Evolutionary conservation across 2,329 filamentous ascomycete genomes (phyloP), one percentile per base, ranked within the genome.

Genomic region (Lomentospora prolificans): DNA sequence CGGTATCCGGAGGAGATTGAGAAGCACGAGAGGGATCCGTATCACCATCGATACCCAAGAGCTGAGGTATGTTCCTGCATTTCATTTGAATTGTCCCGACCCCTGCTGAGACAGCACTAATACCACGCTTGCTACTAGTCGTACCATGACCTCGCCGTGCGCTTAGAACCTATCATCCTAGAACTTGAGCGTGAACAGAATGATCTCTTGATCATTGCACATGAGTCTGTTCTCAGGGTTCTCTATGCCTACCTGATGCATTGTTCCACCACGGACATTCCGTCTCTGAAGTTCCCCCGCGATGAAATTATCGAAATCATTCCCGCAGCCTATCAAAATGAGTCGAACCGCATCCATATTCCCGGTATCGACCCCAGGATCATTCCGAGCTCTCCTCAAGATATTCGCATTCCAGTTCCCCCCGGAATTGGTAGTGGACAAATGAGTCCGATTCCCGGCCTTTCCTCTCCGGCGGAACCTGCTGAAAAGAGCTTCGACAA

Each of bases 251-350:
- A 99, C 70, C 78, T 99, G 39, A 99, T 99, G 94, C 94, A 95
- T 63, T 97, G 94, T 72, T 94, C 92, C 67, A 91, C 95, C 7
- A 87, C 87, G 69, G 90, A 95, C 65, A 99, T 99, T 60, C 94
- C 94, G 3, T 87, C 85, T 62, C 81, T 99, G 59, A 88, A 90
- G 61, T 99, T 99, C 65, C 94, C 94, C 3, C 87, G 94, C 46
- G 87, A 99, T 66, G 90, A 99, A 68, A 97, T 99, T 66, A 96
- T 99, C 62, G 94, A 99, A 76, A 96, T 99, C 67, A 95, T 97
- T 58, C 95, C 94, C 3, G 91, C 92, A 17, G 92, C 90, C 30
- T 99, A 99, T 72, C 94, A 96, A 73, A 99, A 99, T 66, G 87
- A 94, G 69, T 89, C 92, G 19, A 94, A 89, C 69, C 85, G 90